phyloP scores from a whole-genome alignment of 345 rosid genomes.

The Mercurialis annua region DNA sequence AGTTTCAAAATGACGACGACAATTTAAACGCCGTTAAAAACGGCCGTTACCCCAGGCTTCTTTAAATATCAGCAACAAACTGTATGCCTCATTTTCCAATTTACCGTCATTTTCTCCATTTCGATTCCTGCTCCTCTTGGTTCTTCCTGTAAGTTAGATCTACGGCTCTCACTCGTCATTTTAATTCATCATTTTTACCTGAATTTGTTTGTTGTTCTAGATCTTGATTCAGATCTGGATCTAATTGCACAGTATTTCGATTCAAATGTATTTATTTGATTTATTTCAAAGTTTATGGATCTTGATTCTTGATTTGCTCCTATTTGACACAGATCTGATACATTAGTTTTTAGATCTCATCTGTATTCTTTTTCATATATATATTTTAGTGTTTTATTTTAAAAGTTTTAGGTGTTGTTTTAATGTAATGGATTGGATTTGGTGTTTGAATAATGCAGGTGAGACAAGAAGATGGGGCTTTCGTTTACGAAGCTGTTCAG shows the following conservation, averaged over 20 bases:
- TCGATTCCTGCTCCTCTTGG: background rate
- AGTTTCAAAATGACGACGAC: no score
- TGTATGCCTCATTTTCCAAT: background rate
- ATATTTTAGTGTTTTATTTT: no score
- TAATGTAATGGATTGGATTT: background rate
- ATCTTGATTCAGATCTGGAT: slow-evolving; percentile 24
- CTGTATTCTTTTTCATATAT: background rate
- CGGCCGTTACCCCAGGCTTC: background rate
- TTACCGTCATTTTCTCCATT: background rate
- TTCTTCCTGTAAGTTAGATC: slow-evolving; percentile 7
- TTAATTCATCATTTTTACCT: background rate
- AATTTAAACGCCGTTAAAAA: slow-evolving; percentile 1
- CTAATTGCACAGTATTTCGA: background rate
- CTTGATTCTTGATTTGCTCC: background rate
- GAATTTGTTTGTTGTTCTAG: slow-evolving; percentile 2
- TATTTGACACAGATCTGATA: slow-evolving; percentile 3
- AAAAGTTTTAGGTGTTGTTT: background rate
- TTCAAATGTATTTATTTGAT: background rate
- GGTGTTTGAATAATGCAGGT: slow-evolving; percentile 4
- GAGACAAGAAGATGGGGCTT: slow-evolving; percentile 21
- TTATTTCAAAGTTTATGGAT: background rate
- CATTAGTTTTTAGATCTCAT: background rate
- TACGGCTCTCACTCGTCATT: background rate
- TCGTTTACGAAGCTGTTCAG: slow-evolving; percentile 24
- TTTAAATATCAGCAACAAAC: background rate